Evolutionary conservation across 2,329 filamentous ascomycete genomes (phyloP).

Genomic region (Apiospora saccharicola): DNA sequence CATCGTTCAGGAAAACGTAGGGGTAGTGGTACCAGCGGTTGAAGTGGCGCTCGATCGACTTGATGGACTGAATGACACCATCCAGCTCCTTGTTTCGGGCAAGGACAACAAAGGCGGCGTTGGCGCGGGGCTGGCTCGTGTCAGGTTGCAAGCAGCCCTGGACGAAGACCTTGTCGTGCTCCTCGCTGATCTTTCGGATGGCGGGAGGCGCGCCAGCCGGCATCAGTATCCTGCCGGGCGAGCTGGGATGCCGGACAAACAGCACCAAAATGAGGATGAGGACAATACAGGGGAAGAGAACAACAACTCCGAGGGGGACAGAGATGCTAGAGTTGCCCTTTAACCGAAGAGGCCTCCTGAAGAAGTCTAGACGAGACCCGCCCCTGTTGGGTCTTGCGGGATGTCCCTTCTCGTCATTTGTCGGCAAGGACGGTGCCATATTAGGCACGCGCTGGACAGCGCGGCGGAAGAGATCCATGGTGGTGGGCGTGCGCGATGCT

Average conservation of each 20-base stretch:
- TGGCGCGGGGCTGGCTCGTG: constrained; percentile 80
- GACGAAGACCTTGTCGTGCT: constrained; percentile 95
- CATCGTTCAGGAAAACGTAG: constrained; percentile 98
- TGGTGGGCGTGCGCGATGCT: constrained; percentile 24
- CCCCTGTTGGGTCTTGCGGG: constrained; percentile 48
- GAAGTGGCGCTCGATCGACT: constrained; percentile 98
- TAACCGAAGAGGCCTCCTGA: constrained; percentile 85
- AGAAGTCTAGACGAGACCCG: constrained; percentile 73
- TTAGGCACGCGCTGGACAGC: constrained; percentile 58
- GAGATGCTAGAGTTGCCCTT: constrained; percentile 92
- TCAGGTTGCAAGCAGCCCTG: constrained; percentile 87
- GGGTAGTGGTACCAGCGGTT: constrained; percentile 99
- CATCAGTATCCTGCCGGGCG: constrained; percentile 82
- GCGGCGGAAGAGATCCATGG: constrained; percentile 67
- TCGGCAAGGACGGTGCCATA: constrained; percentile 54
- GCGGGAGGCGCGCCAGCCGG: constrained; percentile 87
- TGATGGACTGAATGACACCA: constrained; percentile 94
- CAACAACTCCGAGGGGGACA: constrained; percentile 88
- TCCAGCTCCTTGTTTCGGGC: constrained; percentile 96
- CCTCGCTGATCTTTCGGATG: constrained; percentile 95
- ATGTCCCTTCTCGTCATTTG: constrained; percentile 58
- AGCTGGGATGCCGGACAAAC: constrained; percentile 86
- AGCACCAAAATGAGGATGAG: constrained; percentile 90
- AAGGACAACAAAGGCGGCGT: constrained; percentile 94
- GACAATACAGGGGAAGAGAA: constrained; percentile 91